Conservation (phyloP, 257 asterid genomes). For the Solanum corneliomulleri region DNA sequence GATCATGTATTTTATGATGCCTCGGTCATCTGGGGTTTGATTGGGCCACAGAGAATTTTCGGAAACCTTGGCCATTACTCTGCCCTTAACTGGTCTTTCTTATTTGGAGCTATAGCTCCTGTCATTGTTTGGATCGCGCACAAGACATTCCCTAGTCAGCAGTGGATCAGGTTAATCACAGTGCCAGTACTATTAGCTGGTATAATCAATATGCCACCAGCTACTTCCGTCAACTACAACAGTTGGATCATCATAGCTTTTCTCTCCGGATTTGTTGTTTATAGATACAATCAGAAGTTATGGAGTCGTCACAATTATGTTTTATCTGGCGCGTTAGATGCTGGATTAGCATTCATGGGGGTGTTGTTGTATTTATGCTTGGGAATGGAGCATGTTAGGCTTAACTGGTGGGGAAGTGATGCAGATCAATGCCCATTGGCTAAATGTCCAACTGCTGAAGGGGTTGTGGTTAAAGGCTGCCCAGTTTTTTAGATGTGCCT, state of each 20-base stretch:
- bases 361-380: slow-evolving; percentile 43
- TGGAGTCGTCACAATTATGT: slow-evolving; percentile 70
- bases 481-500: slow-evolving; percentile 15
- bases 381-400: slow-evolving; percentile 16
- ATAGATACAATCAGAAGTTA: slow-evolving; percentile 33
- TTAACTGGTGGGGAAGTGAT: slow-evolving; percentile 46
- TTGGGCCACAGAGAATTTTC: slow-evolving; percentile 62
- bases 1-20: slow-evolving; percentile 63
- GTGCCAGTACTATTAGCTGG: slow-evolving; percentile 49
- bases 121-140: slow-evolving; percentile 26
- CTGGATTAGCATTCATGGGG: slow-evolving; percentile 76
- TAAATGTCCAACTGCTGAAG: slow-evolving; percentile 63
- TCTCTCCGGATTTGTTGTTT: slow-evolving; percentile 31
- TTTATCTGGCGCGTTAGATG: slow-evolving; percentile 55
- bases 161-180: slow-evolving; percentile 53
- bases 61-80: slow-evolving; percentile 46
- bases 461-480: slow-evolving; percentile 40
- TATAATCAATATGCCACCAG: slow-evolving; percentile 50
- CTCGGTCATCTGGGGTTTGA: slow-evolving; percentile 83
- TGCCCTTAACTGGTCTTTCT: slow-evolving; percentile 52
- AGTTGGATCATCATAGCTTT: slow-evolving; percentile 54
- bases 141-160: slow-evolving; percentile 42
- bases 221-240: slow-evolving; percentile 53
- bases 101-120: slow-evolving; percentile 52
- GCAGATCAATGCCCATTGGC: slow-evolving; percentile 73